Evolutionary conservation across 1,139 yeast species (phyloP), one percentile per base, ranked within the genome.

Genomic region (Yamadazyma epiphylla): DNA sequence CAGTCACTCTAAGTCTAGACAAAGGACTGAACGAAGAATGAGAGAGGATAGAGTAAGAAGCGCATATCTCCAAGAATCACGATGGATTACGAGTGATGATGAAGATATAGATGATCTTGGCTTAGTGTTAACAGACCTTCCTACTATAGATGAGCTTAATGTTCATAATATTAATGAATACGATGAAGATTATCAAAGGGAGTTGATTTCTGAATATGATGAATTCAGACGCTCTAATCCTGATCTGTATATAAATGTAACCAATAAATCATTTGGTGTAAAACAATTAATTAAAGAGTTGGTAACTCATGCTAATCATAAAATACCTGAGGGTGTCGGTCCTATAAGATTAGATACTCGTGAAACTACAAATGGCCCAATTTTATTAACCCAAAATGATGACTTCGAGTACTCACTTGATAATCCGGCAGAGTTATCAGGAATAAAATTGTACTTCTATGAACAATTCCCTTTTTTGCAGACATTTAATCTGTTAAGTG

Each of bases 241-340:
- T 12, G 38, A 44, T 21, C 20, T 7, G 7, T 33, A 37, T 21
- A 32, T 35, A 12, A 33, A 31, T 13, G 35, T 42, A 7, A 35
- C 45, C 13, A 35, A 56, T 0, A 65, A 65, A 5, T 48, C 63
- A 3, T 65, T 55, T 37, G 71, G 69, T 3, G 43, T 67, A 13
- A 58, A 52, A 29, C 45, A 52, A 21, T 49, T 66, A 17, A 45
- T 66, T 16, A 51, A 49, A 27, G 69, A 62, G 27, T 52, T 67
- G 27, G 47, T 55, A 13, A 46, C 43, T 24, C 64, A 63, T 34
- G 44, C 62, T 2, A 10, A n/a, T 12, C 25, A 21, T 20, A n/a
- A n/a, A n/a, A n/a, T n/a, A n/a, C n/a, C n/a, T n/a, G n/a, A n/a
- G n/a, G n/a, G n/a, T n/a, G n/a, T n/a, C n/a, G 20, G 20, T 17